Conservation (phyloP, 257 asterid species). For the Thymus mandschuricus region DNA sequence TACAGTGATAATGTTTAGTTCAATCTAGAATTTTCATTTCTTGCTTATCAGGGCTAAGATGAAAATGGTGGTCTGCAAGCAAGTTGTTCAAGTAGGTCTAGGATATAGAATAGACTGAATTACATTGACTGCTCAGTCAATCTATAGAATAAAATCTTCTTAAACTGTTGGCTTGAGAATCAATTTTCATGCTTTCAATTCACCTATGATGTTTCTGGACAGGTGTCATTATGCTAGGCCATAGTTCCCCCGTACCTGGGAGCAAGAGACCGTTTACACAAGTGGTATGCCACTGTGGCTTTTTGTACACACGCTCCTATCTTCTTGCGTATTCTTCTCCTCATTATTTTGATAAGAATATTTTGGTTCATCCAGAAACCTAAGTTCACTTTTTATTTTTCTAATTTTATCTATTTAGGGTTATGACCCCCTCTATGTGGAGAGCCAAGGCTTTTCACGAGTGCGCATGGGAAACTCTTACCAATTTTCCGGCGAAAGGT, state of each 20-base stretch:
- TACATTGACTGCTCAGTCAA: neutral
- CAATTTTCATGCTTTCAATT: conserved; percentile 17
- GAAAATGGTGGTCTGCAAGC: neutral
- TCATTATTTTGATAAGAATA: conserved; percentile 6
- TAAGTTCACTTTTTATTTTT: conserved; percentile 19
- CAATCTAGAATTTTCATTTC: neutral
- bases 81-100: neutral
- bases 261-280: conserved; percentile 53
- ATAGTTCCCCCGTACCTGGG: conserved; percentile 40
- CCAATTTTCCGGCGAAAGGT: conserved; percentile 52
- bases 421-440: conserved; percentile 37
- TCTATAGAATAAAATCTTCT: neutral
- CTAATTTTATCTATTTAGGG: conserved; percentile 43
- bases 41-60: neutral
- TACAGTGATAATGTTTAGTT: neutral
- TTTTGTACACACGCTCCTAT: neutral
- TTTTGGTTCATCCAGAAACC: conserved; percentile 12
- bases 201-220: conserved; percentile 17
- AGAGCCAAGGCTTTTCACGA: conserved; percentile 45
- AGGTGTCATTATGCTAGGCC: conserved; percentile 44
- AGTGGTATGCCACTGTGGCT: conserved; percentile 39
- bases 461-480: conserved; percentile 42
- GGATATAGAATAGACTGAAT: neutral
- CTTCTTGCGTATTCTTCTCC: conserved; percentile 2
- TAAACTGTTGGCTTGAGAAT: neutral